Conservation (phyloP, 768 basidiomycete species). For the Tulasnella sp. region DNA sequence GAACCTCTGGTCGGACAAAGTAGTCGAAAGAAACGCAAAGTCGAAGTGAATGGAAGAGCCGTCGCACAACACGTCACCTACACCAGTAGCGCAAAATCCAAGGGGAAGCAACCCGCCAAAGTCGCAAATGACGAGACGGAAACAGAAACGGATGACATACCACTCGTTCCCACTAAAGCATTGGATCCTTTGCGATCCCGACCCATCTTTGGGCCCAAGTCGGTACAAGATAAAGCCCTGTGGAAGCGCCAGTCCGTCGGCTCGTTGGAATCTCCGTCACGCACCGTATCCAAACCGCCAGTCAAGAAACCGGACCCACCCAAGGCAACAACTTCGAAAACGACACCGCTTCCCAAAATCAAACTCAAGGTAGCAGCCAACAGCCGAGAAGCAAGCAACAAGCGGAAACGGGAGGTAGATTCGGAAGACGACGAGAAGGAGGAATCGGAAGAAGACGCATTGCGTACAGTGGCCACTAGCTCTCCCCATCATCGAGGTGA, state of each 20-base stretch:
- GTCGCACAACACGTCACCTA: background rate
- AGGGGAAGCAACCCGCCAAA: background rate
- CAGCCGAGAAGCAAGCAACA: background rate
- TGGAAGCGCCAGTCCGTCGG: slow-evolving; percentile 8
- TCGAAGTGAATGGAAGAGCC: background rate
- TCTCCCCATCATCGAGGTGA: too few species aligned
- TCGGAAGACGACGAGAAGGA: slow-evolving; percentile 2
- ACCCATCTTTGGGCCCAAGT: background rate
- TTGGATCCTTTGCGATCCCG: background rate
- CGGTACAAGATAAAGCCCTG: background rate
- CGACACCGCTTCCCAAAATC: background rate
- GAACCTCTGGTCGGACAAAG: background rate
- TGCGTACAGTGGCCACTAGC: too few species aligned
- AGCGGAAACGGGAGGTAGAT: background rate
- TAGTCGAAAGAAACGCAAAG: background rate
- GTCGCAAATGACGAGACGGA: background rate
- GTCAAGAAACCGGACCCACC: background rate
- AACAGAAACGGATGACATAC: background rate
- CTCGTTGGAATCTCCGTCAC: background rate
- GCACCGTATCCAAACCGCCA: background rate
- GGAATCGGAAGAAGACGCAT: background rate
- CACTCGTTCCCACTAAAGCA: background rate
- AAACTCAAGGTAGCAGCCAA: background rate
- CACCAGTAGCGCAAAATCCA: background rate
- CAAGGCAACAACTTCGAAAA: background rate